These are phyloP conservation scores for Musa schizocarpa DNA, from an alignment of 176 grass and related monocot species.

Conservation along the genomic window DNA sequence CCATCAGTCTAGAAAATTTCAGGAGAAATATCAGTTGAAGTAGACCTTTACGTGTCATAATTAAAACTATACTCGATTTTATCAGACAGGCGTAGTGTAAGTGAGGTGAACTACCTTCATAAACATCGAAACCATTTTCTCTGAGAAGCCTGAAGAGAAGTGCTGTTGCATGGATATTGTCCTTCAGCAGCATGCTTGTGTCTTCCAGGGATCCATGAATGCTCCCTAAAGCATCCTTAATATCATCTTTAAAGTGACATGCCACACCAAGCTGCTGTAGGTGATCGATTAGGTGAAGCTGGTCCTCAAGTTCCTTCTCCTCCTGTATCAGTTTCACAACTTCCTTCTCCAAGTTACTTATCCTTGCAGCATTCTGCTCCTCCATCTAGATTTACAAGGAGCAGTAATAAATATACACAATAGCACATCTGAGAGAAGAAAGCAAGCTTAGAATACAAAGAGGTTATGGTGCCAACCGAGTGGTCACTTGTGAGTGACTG, in stretches of 20 bases:
- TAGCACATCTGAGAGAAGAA: no score
- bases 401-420: no score
- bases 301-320: conserved; percentile 5
- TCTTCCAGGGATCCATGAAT: neutral
- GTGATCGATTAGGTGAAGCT: neutral
- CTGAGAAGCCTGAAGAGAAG: conserved; percentile 22
- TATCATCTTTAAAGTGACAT: conserved; percentile 28
- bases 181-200: neutral
- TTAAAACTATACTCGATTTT: neutral
- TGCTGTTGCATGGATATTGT: neutral
- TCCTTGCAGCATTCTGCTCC: neutral
- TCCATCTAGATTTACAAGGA: neutral
- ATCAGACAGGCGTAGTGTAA: neutral
- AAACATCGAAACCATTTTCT: conserved; percentile 15
- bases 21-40: neutral
- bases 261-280: conserved; percentile 16
- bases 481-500: no score
- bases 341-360: neutral
- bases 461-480: no score
- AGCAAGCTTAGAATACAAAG: no score
- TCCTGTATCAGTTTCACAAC: neutral
- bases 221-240: neutral
- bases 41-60: neutral
- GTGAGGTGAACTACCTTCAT: conserved; percentile 8
- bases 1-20: no score